These are phyloP conservation scores for Colletotrichum camelliae DNA, from an alignment of 2,329 filamentous ascomycete genomes.

Conservation along the genomic window DNA sequence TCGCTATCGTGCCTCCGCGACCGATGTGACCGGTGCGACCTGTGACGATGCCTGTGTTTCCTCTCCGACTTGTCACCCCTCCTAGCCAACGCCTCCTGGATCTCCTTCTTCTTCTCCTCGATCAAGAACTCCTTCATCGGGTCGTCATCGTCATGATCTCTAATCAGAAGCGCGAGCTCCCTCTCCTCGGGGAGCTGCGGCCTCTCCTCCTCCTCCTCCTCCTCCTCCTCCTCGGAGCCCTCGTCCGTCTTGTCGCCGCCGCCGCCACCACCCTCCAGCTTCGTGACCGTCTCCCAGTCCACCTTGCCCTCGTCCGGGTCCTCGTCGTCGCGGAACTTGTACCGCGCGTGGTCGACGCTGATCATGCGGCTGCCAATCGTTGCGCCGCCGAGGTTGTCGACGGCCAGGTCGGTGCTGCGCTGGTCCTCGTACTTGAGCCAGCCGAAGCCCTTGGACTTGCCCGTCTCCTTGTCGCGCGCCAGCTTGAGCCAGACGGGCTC, in stretches of 20 bases:
- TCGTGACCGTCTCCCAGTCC: constrained; percentile 64
- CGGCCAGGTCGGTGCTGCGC: constrained; percentile 91
- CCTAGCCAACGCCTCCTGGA: constrained; percentile 70
- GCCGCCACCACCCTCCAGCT: constrained; percentile 52
- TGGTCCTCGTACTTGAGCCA: constrained; percentile 99
- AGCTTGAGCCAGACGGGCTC: constrained; percentile 94
- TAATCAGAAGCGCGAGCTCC: constrained; percentile 77
- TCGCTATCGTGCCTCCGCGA: constrained; percentile 35
- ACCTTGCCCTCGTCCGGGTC: constrained; percentile 64
- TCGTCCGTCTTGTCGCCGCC: constrained; percentile 51
- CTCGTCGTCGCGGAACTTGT: constrained; percentile 85
- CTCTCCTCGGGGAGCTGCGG: constrained; percentile 80
- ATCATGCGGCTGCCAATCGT: constrained; percentile 81
- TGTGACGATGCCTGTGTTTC: constrained; percentile 53
- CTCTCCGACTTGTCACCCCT: constrained; percentile 55
- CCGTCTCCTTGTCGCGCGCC: constrained; percentile 92
- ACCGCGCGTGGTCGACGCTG: constrained; percentile 90
- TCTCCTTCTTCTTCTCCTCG: constrained; percentile 89
- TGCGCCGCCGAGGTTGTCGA: constrained; percentile 92
- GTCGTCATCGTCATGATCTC: constrained; percentile 91
- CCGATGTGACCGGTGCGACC: constrained; percentile 51
- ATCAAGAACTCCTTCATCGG: constrained; percentile 95
- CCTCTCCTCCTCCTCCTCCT: constrained; percentile 50
- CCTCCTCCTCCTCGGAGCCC: constrained; percentile 49
- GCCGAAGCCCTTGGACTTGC: constrained; percentile 91